Evolutionary conservation across 768 basidiomycete genomes (phyloP).

Genomic region (Epithele typhae): DNA sequence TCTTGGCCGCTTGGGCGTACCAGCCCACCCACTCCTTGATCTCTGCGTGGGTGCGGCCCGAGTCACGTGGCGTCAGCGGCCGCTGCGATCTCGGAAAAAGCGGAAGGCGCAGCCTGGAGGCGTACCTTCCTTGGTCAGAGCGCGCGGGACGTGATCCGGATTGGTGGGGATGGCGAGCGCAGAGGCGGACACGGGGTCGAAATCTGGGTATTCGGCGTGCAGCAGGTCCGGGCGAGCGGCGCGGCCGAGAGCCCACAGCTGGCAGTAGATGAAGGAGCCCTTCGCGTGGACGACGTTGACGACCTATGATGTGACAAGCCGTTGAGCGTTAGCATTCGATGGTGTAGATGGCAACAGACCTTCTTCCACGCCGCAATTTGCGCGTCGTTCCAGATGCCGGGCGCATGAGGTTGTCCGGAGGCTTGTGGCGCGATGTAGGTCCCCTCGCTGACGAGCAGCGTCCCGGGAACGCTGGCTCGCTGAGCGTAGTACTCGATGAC

Average conservation of each 20-base stretch:
- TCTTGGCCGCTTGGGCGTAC: conserved; percentile 18
- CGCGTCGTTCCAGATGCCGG: conserved; percentile 61
- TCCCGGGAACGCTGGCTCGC: conserved; percentile 43
- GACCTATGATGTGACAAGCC: background rate
- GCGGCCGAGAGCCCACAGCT: conserved; percentile 56
- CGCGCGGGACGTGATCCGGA: conserved; percentile 13
- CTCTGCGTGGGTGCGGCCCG: no score
- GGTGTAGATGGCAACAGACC: conserved; percentile 21
- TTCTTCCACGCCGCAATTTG: conserved; percentile 52
- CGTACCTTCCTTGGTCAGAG: conserved; percentile 15
- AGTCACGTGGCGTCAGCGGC: background rate
- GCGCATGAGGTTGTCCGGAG: conserved; percentile 45
- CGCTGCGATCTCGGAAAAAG: background rate
- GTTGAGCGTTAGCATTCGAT: background rate
- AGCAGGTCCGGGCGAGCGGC: conserved; percentile 32
- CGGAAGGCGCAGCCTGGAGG: no score
- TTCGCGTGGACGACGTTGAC: conserved; percentile 53
- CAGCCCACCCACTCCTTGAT: conserved; percentile 34
- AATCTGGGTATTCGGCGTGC: conserved; percentile 29
- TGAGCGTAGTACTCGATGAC: conserved; percentile 45
- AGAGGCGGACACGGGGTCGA: conserved; percentile 32
- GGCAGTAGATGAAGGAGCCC: conserved; percentile 46
- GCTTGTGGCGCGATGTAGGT: conserved; percentile 48
- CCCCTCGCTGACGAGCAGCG: conserved; percentile 54
- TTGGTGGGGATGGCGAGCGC: conserved; percentile 18